Conservation (phyloP, 2,329 filamentous ascomycete genomes). For the Coniosporium tulheliwenetii region DNA sequence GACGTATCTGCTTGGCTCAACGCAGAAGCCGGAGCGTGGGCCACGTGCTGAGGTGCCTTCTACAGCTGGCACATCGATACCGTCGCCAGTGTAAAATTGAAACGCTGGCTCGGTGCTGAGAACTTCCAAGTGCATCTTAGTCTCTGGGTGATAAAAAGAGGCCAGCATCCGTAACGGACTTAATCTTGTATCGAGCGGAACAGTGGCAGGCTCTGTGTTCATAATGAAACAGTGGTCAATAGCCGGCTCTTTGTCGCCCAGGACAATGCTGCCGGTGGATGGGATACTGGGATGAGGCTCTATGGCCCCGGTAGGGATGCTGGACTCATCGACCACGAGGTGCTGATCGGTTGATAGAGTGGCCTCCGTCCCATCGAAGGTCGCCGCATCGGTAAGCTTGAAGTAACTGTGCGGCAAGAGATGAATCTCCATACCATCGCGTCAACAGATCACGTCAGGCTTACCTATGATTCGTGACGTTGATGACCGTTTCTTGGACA, state of each 20-base stretch:
- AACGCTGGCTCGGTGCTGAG: constrained; percentile 88
- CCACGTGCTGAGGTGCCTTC: constrained; percentile 46
- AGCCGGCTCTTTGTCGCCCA: constrained; percentile 55
- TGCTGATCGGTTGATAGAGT: constrained; percentile 45
- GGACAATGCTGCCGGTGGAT: constrained; percentile 51
- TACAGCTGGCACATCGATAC: constrained; percentile 57
- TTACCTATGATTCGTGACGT: constrained; percentile 90
- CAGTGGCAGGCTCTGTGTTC: constrained; percentile 40
- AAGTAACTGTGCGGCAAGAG: constrained; percentile 38
- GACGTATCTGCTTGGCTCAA: constrained; percentile 82
- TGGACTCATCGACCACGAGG: constrained; percentile 55
- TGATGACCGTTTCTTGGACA: constrained; percentile 78
- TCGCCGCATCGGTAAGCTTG: constrained; percentile 46
- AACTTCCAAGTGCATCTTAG: constrained; percentile 70
- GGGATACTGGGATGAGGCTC: constrained; percentile 48
- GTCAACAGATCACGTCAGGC: constrained; percentile 7
- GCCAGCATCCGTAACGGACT: constrained; percentile 51
- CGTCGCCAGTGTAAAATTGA: constrained; percentile 89
- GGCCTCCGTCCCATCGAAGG: constrained; percentile 46
- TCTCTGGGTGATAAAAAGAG: constrained; percentile 56
- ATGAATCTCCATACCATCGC: neutral
- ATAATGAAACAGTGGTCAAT: constrained; percentile 88
- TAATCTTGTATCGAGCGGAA: constrained; percentile 35
- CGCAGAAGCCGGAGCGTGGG: constrained; percentile 65
- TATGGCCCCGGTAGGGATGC: constrained; percentile 60